phyloP scores from a whole-genome alignment of 1,284 basidiomycete genomes.

The Exobasidium rhododendri region DNA sequence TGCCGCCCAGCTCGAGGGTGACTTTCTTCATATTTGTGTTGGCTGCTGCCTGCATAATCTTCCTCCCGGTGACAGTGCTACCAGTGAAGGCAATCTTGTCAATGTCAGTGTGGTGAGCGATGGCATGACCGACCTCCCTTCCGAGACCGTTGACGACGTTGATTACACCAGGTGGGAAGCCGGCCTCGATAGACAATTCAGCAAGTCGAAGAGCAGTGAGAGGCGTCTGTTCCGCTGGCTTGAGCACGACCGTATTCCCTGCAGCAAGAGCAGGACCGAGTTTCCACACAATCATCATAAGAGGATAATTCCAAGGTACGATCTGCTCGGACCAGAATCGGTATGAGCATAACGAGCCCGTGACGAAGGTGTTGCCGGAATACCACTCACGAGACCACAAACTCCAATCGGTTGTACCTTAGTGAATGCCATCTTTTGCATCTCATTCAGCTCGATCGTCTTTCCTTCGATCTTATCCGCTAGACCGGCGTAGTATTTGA shows the following conservation, averaged over 20 bases:
- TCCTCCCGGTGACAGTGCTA: conserved; percentile 16
- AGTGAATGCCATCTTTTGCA: conserved; percentile 13
- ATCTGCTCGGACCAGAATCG: too few species aligned
- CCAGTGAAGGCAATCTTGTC: conserved; percentile 38
- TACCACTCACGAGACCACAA: conserved; percentile 3
- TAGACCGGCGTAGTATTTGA: conserved; percentile 18
- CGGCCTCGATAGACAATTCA: conserved; percentile 30
- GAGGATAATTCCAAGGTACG: conserved; percentile 32
- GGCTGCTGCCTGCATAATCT: conserved; percentile 13
- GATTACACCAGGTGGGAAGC: conserved; percentile 36
- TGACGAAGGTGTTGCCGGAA: neutral
- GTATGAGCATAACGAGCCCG: too few species aligned
- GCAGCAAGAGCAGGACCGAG: conserved; percentile 33
- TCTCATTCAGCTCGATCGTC: conserved; percentile 17
- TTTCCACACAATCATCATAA: conserved; percentile 30
- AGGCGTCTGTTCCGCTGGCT: conserved; percentile 36
- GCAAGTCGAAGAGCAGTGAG: conserved; percentile 28
- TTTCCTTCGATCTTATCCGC: conserved; percentile 19
- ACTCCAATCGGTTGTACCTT: conserved; percentile 15
- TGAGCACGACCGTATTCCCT: conserved; percentile 32
- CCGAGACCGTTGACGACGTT: conserved; percentile 22
- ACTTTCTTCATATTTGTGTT: conserved; percentile 14
- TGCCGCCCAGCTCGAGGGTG: conserved; percentile 72
- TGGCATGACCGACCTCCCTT: conserved; percentile 18
- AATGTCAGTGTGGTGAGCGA: conserved; percentile 31